Evolutionary conservation across 2,329 filamentous ascomycete species (phyloP), one percentile per base, ranked within the genome.

Genomic region (Colletotrichum orchidophilum): DNA sequence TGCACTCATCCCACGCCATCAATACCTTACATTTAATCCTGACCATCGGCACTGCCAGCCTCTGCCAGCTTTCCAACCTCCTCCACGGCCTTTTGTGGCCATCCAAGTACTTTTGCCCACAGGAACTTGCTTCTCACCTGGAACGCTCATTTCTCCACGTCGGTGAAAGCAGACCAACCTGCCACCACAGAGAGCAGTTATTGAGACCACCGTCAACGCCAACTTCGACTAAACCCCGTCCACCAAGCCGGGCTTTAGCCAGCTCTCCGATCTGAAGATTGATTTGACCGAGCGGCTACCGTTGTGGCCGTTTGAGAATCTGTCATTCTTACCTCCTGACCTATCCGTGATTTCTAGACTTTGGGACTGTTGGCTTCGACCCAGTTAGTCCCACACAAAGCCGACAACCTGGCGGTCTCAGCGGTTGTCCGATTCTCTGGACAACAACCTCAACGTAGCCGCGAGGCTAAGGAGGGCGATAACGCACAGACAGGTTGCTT

Each of bases 401-500:
- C 57, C 63, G 70, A 49, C 72, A 74, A 73, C 39, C 72, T 74
- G 72, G 72, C 72, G 63, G 70, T 67, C 66, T 71, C 66, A 62
- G 63, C 70, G 62, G 59, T 54, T 67, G 63, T 69, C 62, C 72
- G 72, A 54, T 70, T 63, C 59, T 73, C 67, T 63, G 70, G 57
- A 61, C 72, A 74, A 53, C 70, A 67, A 26, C 72, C 66, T 53
- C 72, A 73, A 42, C 66, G 70, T 42, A 60, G 63, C 63, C 70
- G 70, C 24, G 72, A 74, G 70, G 72, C 58, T 60, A 66, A 64
- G 72, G 75, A 76, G 64, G 66, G 75, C 67, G 74, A 74, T 66
- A 73, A 75, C 61, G 72, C 75, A 68, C 74, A 74, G 64, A 58
- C 69, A 18, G 54, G 39, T 15, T 55, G 35, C 26, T 58, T 59